Base-by-base conservation (phyloP, 164 flowering plant genomes). In the Magnolia sinica region DNA sequence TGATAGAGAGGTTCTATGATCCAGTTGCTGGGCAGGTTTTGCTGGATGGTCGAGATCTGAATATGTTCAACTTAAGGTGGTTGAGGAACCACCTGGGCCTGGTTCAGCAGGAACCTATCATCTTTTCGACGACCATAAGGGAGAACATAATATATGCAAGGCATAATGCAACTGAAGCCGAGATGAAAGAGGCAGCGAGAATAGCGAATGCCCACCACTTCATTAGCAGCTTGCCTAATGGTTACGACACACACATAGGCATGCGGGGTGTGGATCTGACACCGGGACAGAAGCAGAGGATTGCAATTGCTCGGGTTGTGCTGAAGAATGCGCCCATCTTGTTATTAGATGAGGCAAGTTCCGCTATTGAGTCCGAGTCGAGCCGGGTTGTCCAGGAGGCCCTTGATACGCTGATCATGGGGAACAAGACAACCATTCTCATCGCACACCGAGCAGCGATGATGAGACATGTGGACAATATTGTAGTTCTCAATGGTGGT, bases 391-490 rank as follows among this genome's bases (percentile, higher is more conserved):
- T 96, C 49, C 99, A 96, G 77, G 99, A 96, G 82, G 98, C 99
- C 67, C 95, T 94, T 61, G 99, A 96, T 82, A 96, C 99, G 7
- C 81, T 96, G 22, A 82, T 96, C 79, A 94, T 96, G 98, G 99
- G 99, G 31, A 94, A 96, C 84, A 96, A 92, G 85, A 96, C 99
- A 45, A 91, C 98, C 24, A 90, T 96, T 79, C 87, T 96, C 45
- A 91, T 96, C 74, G 99, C 98, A 18, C 98, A 96, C 74, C 84
- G 97, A 73, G 97, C 94, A 71, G 97, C 99, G 51, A 91, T 92
- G 98, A 96, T 96, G 98, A 89, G 92, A 79, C 98, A 92, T 81
- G 99, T 96, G n/a, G 98, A 96, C 85, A 94, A 88, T 79, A 94
- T 96, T 79, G 99, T 96, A 70, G 98, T 96, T 74, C 94, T 96